Percentiles rank a stretch among this genome's conserved stretches.
phyloP scores from a whole-genome alignment of 768 basidiomycete genomes.

The Amanita brunnescens region DNA sequence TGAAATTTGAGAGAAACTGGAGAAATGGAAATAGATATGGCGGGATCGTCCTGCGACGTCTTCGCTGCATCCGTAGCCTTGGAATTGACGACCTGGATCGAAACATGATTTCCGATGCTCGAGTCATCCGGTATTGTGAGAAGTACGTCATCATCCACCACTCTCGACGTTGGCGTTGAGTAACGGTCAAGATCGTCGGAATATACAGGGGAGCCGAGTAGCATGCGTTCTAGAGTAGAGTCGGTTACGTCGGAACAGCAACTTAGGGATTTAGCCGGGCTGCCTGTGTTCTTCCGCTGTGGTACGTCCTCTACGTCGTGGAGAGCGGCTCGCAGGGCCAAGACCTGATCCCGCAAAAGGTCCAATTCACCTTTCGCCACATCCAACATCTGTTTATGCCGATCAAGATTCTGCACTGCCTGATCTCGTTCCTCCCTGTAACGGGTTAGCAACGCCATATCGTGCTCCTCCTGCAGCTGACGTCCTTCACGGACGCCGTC shows the following conservation, averaged over 20 bases:
- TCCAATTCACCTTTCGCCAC: conserved; percentile 1
- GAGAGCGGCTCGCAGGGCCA: not conserved
- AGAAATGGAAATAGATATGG: not conserved
- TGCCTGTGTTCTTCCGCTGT: not conserved
- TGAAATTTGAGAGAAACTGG: not conserved
- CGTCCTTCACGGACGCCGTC: conserved; percentile 3
- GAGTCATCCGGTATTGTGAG: conserved; percentile 37
- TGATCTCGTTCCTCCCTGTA: conserved; percentile 1
- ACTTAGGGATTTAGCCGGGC: not conserved
- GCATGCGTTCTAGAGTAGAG: not conserved
- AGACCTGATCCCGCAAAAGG: not conserved
- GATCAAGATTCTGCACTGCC: not conserved
- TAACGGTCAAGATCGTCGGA: not conserved
- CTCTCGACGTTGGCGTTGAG: not conserved
- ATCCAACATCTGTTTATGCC: not conserved
- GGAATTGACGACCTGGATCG: not conserved
- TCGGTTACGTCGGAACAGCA: not conserved
- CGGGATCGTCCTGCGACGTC: not conserved
- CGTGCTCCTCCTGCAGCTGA: conserved; percentile 3
- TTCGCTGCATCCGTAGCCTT: not conserved
- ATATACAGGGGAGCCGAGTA: conserved; percentile 1
- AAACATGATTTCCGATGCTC: conserved; percentile 19
- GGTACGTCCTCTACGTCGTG: not conserved
- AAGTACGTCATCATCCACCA: not conserved
- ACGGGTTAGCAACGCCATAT: not conserved